phyloP scores from a whole-genome alignment of 257 asterid genomes.

The Gynochthodes officinalis region DNA sequence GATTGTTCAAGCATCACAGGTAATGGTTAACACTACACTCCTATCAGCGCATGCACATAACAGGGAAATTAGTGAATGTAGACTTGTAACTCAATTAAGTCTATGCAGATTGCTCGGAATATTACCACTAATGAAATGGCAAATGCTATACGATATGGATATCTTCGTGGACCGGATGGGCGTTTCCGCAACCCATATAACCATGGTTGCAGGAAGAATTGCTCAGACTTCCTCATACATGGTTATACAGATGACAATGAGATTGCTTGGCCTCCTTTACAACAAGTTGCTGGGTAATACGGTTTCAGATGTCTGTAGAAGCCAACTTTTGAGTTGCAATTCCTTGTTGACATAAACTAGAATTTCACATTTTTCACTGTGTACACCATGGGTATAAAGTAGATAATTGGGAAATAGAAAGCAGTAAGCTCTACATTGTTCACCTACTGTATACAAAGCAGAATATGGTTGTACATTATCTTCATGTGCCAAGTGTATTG shows the following conservation, averaged over 20 bases:
- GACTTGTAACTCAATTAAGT: not conserved
- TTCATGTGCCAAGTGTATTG: not conserved
- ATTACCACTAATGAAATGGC: conserved; percentile 90
- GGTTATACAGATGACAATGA: conserved; percentile 81
- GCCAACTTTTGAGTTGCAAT: not conserved
- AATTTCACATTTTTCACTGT: not conserved
- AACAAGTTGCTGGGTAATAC: conserved; percentile 47
- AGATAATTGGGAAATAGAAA: not conserved
- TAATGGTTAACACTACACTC: conserved; percentile 23
- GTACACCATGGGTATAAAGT: not conserved
- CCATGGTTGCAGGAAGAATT: conserved; percentile 88
- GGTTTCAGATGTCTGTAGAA: not conserved
- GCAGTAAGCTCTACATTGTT: not conserved
- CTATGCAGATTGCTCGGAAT: conserved; percentile 74
- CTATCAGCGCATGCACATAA: not conserved
- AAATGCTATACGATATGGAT: conserved; percentile 73
- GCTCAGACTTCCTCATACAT: conserved; percentile 68
- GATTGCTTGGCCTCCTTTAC: conserved; percentile 93
- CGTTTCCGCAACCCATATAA: conserved; percentile 86
- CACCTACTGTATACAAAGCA: conserved; percentile 5
- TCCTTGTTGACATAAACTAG: not conserved
- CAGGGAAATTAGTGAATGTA: not conserved
- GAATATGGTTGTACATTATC: not conserved
- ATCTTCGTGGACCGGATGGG: conserved; percentile 94
- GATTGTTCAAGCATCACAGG: conserved; percentile 69